Conservation (phyloP, 345 rosid species). For the Corchorus capsularis region DNA sequence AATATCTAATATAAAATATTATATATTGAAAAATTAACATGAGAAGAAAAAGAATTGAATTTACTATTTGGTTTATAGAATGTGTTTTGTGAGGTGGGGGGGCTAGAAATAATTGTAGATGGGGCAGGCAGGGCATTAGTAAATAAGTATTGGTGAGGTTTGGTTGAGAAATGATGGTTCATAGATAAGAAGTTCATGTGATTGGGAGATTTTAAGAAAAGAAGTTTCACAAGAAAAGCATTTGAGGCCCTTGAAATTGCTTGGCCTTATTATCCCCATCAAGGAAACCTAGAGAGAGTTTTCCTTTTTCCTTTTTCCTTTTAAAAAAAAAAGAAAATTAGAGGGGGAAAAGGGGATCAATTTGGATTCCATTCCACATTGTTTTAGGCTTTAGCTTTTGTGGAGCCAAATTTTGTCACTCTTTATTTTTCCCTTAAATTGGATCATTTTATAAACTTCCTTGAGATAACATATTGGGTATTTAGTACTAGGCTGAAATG, state of each 20-base stretch:
- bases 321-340: too few relatives aligned
- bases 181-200: conserved; percentile 17
- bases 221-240: conserved; percentile 18
- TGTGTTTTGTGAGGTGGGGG: conserved; percentile 9
- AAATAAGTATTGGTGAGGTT: conserved; percentile 22
- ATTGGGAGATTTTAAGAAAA: not conserved
- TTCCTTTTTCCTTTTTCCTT: too few relatives aligned
- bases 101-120: conserved; percentile 36
- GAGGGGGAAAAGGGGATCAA: not conserved
- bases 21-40: not conserved
- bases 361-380: not conserved
- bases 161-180: conserved; percentile 39
- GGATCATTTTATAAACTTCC: not conserved
- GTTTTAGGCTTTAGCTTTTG: not conserved
- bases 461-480: not conserved
- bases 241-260: not conserved
- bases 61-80: not conserved
- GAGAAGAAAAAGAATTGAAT: not conserved
- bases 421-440: not conserved
- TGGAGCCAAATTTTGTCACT: not conserved
- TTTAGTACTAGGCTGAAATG: not conserved
- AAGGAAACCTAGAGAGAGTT: not conserved
- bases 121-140: conserved; percentile 5
- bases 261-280: not conserved
- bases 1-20: not conserved